These are phyloP conservation scores for Myxozyma kluyveri DNA, from an alignment of 805 yeast genomes.

Conservation along the genomic window DNA sequence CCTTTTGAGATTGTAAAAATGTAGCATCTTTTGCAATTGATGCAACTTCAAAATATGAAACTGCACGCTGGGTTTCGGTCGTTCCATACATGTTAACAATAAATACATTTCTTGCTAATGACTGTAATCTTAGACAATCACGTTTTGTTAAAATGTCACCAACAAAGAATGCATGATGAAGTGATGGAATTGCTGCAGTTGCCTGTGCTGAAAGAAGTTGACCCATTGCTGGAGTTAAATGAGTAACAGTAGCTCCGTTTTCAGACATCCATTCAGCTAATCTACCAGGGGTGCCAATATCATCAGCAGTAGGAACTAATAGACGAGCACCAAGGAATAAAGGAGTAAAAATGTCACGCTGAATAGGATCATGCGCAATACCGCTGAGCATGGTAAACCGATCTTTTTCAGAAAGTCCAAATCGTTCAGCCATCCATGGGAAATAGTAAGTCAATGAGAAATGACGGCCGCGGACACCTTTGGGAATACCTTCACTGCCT, in stretches of 20 bases:
- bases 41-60: slow-evolving; percentile 86
- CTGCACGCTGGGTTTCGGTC: slow-evolving; percentile 98
- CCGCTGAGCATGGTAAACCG: slow-evolving; percentile 97
- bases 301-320: slow-evolving; percentile 92
- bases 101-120: slow-evolving; percentile 81
- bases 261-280: slow-evolving; percentile 96
- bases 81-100: slow-evolving; percentile 99
- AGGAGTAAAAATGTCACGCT: slow-evolving; percentile 98
- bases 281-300: slow-evolving; percentile 97
- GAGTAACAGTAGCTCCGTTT: slow-evolving; percentile 91
- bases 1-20: slow-evolving; percentile 81
- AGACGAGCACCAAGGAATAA: slow-evolving; percentile 91
- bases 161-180: slow-evolving; percentile 96
- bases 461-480: slow-evolving; percentile 98
- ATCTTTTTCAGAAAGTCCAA: slow-evolving; percentile 73
- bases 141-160: slow-evolving; percentile 97
- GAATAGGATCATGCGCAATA: slow-evolving; percentile 98
- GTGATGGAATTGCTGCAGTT: slow-evolving; percentile 71
- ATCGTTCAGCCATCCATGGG: slow-evolving; percentile 95
- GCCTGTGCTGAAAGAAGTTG: slow-evolving; percentile 96
- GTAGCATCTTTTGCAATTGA: slow-evolving; percentile 65
- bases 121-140: slow-evolving; percentile 90
- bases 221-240: slow-evolving; percentile 99
- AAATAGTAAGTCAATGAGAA: slow-evolving; percentile 94
- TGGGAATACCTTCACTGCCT: slow-evolving; percentile 97